These are phyloP conservation scores for Botrytis squamosa DNA, from an alignment of 2,329 filamentous ascomycete species.

Conservation along the genomic window DNA sequence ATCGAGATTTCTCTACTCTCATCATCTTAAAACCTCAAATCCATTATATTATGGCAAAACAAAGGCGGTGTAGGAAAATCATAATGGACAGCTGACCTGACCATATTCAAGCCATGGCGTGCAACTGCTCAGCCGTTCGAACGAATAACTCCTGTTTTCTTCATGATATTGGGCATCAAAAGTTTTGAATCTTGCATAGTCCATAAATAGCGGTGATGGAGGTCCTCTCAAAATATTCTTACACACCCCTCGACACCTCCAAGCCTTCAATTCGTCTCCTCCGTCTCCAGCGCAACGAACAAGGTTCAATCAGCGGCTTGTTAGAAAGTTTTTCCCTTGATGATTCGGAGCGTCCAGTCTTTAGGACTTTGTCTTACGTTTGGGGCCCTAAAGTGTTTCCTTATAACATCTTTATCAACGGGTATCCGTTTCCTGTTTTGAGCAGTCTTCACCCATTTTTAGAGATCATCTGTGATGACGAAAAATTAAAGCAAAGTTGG, in stretches of 20 bases:
- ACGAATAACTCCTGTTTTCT: not conserved
- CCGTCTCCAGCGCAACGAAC: slow-evolving; percentile 2
- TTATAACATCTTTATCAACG: not conserved
- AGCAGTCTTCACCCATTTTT: not conserved
- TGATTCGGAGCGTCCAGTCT: not conserved
- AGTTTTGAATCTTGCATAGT: not conserved
- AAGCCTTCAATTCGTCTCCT: slow-evolving; percentile 19
- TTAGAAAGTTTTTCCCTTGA: slow-evolving; percentile 9
- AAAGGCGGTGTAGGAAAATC: not conserved
- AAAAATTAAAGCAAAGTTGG: not conserved
- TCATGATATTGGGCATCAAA: not conserved
- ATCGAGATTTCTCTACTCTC: not conserved
- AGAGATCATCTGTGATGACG: not conserved
- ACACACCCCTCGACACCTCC: slow-evolving; percentile 15
- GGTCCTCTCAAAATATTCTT: slow-evolving; percentile 12
- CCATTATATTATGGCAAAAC: not conserved
- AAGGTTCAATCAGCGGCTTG: slow-evolving; percentile 16
- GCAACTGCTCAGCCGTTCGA: not conserved
- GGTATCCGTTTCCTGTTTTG: not conserved
- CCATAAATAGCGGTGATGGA: not conserved
- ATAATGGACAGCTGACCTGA: not conserved
- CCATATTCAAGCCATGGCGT: not conserved
- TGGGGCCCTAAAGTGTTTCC: not conserved
- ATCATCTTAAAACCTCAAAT: not conserved
- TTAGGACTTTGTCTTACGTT: not conserved